Evolutionary conservation across 2,329 filamentous ascomycete species (phyloP).

Genomic region (Aspergillus sergii): DNA sequence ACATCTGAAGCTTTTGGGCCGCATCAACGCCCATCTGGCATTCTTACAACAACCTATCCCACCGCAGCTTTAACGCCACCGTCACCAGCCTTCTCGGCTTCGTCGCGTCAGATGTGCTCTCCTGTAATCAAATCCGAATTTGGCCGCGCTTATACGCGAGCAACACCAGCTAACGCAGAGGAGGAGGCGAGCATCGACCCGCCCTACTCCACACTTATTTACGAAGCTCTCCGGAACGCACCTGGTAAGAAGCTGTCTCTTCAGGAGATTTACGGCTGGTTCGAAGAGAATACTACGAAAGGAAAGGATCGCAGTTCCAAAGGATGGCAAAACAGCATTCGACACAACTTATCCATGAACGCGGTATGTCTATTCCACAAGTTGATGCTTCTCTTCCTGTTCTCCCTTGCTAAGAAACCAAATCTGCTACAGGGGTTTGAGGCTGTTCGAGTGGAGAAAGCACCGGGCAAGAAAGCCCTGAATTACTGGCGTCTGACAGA

Average conservation of each 20-base stretch:
- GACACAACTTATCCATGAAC: slow-evolving; percentile 97
- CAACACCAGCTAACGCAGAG: slow-evolving; percentile 23
- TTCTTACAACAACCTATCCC: slow-evolving; percentile 4
- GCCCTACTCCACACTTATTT: slow-evolving; percentile 83
- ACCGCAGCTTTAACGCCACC: slow-evolving; percentile 14
- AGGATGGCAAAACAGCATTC: slow-evolving; percentile 94
- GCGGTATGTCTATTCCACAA: slow-evolving; percentile 59
- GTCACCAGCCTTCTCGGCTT: slow-evolving; percentile 26
- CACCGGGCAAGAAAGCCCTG: slow-evolving; percentile 56
- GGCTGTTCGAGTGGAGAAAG: slow-evolving; percentile 58
- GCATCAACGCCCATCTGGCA: slow-evolving; percentile 9
- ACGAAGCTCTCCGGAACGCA: slow-evolving; percentile 70
- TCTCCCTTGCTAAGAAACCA: slow-evolving; percentile 10
- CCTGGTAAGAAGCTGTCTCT: slow-evolving; percentile 72
- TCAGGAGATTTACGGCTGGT: slow-evolving; percentile 90
- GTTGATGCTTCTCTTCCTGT: slow-evolving; percentile 12
- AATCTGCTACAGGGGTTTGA: slow-evolving; percentile 38
- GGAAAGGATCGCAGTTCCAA: slow-evolving; percentile 60
- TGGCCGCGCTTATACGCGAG: slow-evolving; percentile 28
- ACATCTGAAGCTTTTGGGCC: slow-evolving; percentile 13
- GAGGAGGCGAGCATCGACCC: slow-evolving; percentile 50
- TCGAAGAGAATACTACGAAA: slow-evolving; percentile 78
- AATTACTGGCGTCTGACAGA: slow-evolving; percentile 79
- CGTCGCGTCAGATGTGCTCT: slow-evolving; percentile 24
- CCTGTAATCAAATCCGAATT: slow-evolving; percentile 7